These are phyloP conservation scores for Durusdinium trenchii DNA, from an alignment of 73 alveolate genomes.

Conservation along the genomic window DNA sequence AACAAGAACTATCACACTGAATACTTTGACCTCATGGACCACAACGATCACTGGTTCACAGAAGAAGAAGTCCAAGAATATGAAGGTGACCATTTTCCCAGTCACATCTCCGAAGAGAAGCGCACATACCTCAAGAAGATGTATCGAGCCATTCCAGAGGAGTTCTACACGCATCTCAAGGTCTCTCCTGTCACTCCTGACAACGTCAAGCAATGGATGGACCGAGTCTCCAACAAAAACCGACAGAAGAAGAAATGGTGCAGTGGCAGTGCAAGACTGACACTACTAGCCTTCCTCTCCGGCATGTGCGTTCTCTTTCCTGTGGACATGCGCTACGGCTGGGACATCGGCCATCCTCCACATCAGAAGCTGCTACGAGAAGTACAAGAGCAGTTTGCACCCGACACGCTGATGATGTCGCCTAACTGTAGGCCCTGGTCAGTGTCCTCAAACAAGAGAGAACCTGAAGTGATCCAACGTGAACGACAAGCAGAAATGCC, in stretches of 20 bases:
- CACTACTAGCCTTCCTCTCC: not conserved
- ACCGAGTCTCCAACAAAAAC: no score
- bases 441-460: not conserved
- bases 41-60: not conserved
- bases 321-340: slow-evolving; percentile 27
- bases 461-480: not conserved
- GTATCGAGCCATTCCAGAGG: slow-evolving; percentile 15
- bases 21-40: not conserved
- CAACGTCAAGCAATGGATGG: not conserved
- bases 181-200: not conserved
- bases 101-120: not conserved
- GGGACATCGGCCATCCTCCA: slow-evolving; percentile 4
- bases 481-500: slow-evolving; percentile 10
- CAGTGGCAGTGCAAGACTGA: not conserved
- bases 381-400: not conserved
- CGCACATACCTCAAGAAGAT: not conserved
- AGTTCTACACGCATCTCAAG: not conserved
- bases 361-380: not conserved
- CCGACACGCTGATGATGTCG: not conserved
- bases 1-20: no score
- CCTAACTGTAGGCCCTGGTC: not conserved
- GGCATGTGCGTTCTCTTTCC: not conserved
- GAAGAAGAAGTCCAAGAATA: not conserved
- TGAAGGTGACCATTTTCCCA: not conserved
- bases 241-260: not conserved